phyloP scores from a whole-genome alignment of 2,329 filamentous ascomycete species.

The Aspergillus puulaauensis region DNA sequence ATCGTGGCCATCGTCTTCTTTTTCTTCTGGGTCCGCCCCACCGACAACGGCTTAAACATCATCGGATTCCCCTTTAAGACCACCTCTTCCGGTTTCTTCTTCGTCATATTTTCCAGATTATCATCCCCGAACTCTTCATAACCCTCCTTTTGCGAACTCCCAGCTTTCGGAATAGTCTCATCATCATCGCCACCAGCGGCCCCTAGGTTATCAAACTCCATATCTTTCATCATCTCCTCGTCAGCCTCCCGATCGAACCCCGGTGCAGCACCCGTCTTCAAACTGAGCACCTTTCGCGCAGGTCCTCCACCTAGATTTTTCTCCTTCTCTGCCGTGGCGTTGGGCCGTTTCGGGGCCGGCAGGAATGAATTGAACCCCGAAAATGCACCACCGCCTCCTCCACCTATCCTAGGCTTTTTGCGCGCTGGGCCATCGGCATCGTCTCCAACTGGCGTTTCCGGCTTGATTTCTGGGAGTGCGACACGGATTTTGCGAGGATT shows the following conservation, averaged over 20 bases:
- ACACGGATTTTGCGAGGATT: conserved; percentile 83
- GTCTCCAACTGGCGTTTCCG: conserved; percentile 40
- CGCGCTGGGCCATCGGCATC: conserved; percentile 57
- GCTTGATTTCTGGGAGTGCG: conserved; percentile 63
- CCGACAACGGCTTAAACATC: conserved; percentile 87
- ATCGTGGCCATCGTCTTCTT: conserved; percentile 35
- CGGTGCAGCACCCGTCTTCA: conserved; percentile 81
- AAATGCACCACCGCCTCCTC: conserved; percentile 67
- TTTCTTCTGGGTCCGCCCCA: conserved; percentile 72
- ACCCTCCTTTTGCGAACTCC: conserved; percentile 20
- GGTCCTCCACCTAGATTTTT: conserved; percentile 32
- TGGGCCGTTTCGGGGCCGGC: conserved; percentile 70
- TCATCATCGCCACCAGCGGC: conserved; percentile 23
- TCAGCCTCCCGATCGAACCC: conserved; percentile 70
- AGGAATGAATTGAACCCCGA: conserved; percentile 83
- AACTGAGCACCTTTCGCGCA: conserved; percentile 60
- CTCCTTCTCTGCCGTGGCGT: conserved; percentile 25
- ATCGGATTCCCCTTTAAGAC: conserved; percentile 72
- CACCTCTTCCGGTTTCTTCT: conserved; percentile 29
- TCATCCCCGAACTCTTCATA: conserved; percentile 1
- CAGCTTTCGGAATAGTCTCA: conserved; percentile 27
- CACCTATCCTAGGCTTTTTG: conserved; percentile 67
- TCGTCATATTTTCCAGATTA: background rate
- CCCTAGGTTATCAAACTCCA: conserved; percentile 22
- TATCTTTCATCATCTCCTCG: conserved; percentile 34